A percentile compares a stretch with the other conserved stretches of the same genome.
Evolutionary conservation across 2,329 filamentous ascomycete species (phyloP).

Genomic region (Aspergillus sp.): DNA sequence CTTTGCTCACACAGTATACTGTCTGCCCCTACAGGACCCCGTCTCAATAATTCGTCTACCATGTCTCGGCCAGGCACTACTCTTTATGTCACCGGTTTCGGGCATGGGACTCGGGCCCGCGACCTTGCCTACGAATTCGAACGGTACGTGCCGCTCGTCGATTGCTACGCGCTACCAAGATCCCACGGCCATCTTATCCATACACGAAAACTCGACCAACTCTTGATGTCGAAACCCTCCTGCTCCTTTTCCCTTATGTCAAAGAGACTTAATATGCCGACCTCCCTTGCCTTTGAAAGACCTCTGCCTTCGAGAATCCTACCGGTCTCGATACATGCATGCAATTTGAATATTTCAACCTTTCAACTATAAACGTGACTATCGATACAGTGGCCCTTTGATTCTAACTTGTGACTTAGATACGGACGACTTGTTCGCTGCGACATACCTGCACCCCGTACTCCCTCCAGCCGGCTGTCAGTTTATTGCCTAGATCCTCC

Average conservation of each 20-base stretch:
- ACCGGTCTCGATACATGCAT: not conserved
- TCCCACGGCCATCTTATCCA: constrained; percentile 24
- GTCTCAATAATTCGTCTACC: constrained; percentile 10
- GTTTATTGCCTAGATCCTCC: constrained; percentile 35
- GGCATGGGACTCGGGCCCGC: constrained; percentile 95
- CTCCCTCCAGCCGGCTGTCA: constrained; percentile 89
- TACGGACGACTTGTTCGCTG: constrained; percentile 97
- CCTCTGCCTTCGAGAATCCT: not conserved
- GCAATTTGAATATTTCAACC: not conserved
- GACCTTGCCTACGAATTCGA: constrained; percentile 99
- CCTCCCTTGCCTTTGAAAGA: not conserved
- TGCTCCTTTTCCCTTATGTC: no score
- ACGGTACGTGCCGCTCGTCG: constrained; percentile 75
- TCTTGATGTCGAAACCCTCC: constrained; percentile 13
- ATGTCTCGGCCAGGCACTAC: constrained; percentile 94
- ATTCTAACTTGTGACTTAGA: constrained; percentile 48
- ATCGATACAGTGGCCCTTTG: not conserved
- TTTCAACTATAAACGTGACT: not conserved
- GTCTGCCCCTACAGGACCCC: not conserved
- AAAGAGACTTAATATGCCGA: constrained; percentile 1
- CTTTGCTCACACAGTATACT: not conserved
- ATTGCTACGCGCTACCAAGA: constrained; percentile 36
- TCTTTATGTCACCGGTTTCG: constrained; percentile 98
- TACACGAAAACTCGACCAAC: constrained; percentile 30
- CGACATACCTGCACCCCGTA: constrained; percentile 93